Evolutionary conservation across 2,329 filamentous ascomycete species (phyloP).

Genomic region (Hyphodiscus sp.): DNA sequence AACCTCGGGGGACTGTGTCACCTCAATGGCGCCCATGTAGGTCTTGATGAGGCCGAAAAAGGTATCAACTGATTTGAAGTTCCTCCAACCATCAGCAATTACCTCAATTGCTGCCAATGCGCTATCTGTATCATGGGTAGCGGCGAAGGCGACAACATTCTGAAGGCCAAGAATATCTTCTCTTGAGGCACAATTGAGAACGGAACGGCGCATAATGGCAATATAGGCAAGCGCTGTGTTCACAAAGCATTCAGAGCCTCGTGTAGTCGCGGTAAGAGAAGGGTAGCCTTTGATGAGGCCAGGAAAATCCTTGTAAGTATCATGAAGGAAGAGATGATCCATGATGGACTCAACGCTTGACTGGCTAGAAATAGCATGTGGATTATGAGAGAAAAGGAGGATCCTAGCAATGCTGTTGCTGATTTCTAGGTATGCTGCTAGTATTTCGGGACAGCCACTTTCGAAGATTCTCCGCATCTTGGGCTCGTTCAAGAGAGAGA

Average conservation of each 20-base stretch:
- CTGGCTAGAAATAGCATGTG: neutral
- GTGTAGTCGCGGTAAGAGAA: neutral
- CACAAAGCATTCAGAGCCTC: neutral
- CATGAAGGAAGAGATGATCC: neutral
- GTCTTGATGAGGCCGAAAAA: neutral
- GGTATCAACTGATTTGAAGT: neutral
- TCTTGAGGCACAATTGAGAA: constrained; percentile 8
- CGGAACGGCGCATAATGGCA: constrained; percentile 5
- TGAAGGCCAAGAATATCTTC: constrained; percentile 4
- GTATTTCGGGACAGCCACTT: constrained; percentile 9
- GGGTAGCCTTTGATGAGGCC: neutral
- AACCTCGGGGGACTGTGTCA: constrained; percentile 33
- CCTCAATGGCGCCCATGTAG: constrained; percentile 1
- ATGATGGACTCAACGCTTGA: neutral
- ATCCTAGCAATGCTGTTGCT: constrained; percentile 22
- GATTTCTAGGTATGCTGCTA: constrained; percentile 31
- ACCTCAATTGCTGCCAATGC: constrained; percentile 7
- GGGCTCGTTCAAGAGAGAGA: neutral
- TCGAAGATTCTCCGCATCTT: neutral
- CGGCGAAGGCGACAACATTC: neutral
- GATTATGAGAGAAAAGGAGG: neutral
- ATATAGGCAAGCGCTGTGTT: constrained; percentile 2
- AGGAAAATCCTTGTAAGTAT: neutral
- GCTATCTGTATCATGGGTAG: constrained; percentile 6
- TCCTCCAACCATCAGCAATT: constrained; percentile 10